Percentiles rank a stretch among this genome's conserved stretches.
Evolutionary conservation across 495 filamentous ascomycete genomes (phyloP).

Genomic region (Trypethelium eluteriae): DNA sequence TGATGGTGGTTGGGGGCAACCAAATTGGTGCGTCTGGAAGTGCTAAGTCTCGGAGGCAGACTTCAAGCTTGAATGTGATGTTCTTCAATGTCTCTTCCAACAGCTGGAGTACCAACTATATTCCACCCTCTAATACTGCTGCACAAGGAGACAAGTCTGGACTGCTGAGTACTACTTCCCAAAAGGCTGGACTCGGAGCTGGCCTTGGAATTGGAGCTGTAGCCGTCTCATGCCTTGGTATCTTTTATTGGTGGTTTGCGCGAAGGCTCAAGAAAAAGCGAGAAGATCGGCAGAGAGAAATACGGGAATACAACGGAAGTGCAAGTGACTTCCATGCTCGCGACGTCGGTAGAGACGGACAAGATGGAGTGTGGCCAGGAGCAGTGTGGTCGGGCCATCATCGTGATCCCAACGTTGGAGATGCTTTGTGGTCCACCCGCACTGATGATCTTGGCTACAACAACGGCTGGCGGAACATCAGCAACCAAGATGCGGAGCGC

Average conservation of each 20-base stretch:
- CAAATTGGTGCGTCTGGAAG: constrained; percentile 50
- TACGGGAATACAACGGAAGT: constrained; percentile 38
- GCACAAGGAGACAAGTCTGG: constrained; percentile 16
- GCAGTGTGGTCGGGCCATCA: constrained; percentile 13
- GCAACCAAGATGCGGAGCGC: constrained; percentile 42
- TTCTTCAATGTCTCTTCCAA: constrained; percentile 76
- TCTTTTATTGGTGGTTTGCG: constrained; percentile 52
- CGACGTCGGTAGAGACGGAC: background rate
- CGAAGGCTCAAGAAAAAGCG: constrained; percentile 44
- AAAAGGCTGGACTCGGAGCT: constrained; percentile 62
- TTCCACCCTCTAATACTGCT: constrained; percentile 33
- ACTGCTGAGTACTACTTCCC: constrained; percentile 33
- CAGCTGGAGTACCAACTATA: constrained; percentile 63
- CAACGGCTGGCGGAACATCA: constrained; percentile 23
- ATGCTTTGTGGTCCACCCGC: constrained; percentile 14
- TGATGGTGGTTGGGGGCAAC: constrained; percentile 85
- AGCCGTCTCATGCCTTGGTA: constrained; percentile 43
- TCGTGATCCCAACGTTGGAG: constrained; percentile 18
- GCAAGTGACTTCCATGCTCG: constrained; percentile 5
- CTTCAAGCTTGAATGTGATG: constrained; percentile 41
- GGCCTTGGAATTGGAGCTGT: constrained; percentile 63
- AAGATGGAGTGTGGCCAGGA: constrained; percentile 1
- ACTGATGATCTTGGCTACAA: constrained; percentile 7
- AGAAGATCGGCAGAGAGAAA: constrained; percentile 44
- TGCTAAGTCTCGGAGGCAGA: constrained; percentile 31